Base-by-base conservation (phyloP, 768 basidiomycete genomes). In the Auriculariales sp. region DNA sequence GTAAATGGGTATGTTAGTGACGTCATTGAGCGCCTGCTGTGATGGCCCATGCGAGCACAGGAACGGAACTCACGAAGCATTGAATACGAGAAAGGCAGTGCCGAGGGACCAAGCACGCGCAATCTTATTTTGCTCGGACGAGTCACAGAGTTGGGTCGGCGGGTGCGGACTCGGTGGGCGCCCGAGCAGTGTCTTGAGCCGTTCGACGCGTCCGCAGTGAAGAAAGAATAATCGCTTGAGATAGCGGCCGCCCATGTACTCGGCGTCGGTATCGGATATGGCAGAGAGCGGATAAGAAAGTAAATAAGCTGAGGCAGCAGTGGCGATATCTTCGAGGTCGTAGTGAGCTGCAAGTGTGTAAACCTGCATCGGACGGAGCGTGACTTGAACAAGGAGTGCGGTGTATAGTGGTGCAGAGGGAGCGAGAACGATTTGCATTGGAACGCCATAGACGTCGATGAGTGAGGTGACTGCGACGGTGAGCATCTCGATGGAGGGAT, bases 71-170 rank as follows among this genome's bases (percentile, higher is more conserved):
- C n/a, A n/a, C n/a, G n/a, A n/a, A n/a, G n/a, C n/a, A n/a, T n/a
- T n/a, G n/a, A n/a, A n/a, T n/a, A n/a, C n/a, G n/a, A n/a, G n/a
- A n/a, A n/a, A n/a, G n/a, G n/a, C n/a, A n/a, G n/a, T n/a, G n/a
- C 86, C 85, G 28, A 89, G 65, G 12, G 85, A 83, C 85, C 85
- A 89, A 4, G 85, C 85, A 39, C 85, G 67, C 10, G 82, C 82
- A 31, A 89, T 58, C 58, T 76, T 83, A 66, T 86, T 87, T n/a
- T 88, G 85, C 58, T 85, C 80, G 0, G 71, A 63, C 57, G 81
- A 80, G 61, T 85, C 83, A 56, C 86, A 89, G 19, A 62, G 59
- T 3, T 70, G 57, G 0, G 77, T 86, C 14, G 86, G 81, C n/a
- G 79, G 68, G 59, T 89, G 86, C 2, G 81, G 78, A 49, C 77